phyloP scores from a whole-genome alignment of 192 early-diverging fungal species.

The Gamsiella multidivaricata region DNA sequence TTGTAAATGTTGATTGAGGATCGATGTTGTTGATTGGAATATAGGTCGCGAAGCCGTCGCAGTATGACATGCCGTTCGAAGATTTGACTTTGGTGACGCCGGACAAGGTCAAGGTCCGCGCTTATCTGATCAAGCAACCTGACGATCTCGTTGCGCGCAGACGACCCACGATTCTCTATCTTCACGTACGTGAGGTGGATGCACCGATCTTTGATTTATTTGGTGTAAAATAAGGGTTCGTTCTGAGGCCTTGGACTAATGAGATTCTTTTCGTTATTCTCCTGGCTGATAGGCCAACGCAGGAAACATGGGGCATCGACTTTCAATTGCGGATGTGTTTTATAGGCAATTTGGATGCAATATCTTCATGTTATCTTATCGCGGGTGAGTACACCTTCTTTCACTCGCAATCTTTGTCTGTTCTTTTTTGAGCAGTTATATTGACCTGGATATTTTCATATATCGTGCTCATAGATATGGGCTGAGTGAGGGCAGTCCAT shows the following conservation, averaged over 20 bases:
- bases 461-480: too few relatives aligned
- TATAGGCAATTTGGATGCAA: constrained; percentile 77
- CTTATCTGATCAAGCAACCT: constrained; percentile 79
- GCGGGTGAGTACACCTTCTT: constrained; percentile 89
- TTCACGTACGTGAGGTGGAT: too few relatives aligned
- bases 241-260: too few relatives aligned
- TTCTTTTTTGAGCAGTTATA: too few relatives aligned
- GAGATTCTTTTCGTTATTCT: too few relatives aligned
- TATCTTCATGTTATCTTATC: constrained; percentile 97
- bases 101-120: constrained; percentile 83
- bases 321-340: constrained; percentile 88
- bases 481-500: constrained; percentile 83
- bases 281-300: constrained; percentile 88
- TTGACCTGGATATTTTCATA: too few relatives aligned
- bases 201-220: too few relatives aligned
- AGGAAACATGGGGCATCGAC: constrained; percentile 98
- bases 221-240: too few relatives aligned
- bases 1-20: background rate
- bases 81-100: constrained; percentile 80
- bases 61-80: constrained; percentile 71
- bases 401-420: too few relatives aligned
- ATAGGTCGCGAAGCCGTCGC: constrained; percentile 76
- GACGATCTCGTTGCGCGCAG: constrained; percentile 64
- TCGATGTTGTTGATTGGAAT: too few relatives aligned
- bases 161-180: constrained; percentile 85